These are phyloP conservation scores for Orbilia brochopaga DNA, from an alignment of 2,329 filamentous ascomycete species.

Conservation along the genomic window DNA sequence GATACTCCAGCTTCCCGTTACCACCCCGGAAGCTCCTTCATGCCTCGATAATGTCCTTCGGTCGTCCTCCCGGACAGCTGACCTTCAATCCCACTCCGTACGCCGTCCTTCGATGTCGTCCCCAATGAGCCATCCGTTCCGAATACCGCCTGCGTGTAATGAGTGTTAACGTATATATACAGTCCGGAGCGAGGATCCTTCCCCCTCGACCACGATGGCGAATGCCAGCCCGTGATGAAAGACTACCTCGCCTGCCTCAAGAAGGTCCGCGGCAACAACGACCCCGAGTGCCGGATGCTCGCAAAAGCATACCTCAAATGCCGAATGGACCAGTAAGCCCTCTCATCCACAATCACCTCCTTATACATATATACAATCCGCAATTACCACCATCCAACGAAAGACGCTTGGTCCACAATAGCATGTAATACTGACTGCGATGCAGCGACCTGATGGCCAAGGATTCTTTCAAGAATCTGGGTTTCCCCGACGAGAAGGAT, in stretches of 20 bases:
- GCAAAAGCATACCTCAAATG: conserved; percentile 89
- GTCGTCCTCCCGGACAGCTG: conserved; percentile 53
- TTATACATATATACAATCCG: no score
- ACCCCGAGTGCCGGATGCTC: conserved; percentile 79
- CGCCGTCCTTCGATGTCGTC: background rate
- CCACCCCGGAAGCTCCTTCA: conserved; percentile 10
- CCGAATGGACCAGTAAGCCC: conserved; percentile 86
- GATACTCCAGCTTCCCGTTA: background rate
- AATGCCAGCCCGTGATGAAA: conserved; percentile 89
- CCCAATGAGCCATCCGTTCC: conserved; percentile 28
- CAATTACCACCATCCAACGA: no score
- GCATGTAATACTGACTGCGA: background rate
- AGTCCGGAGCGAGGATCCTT: conserved; percentile 93
- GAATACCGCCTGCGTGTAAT: no score
- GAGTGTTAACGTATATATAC: conserved; percentile 55
- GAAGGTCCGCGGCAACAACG: conserved; percentile 80
- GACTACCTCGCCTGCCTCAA: conserved; percentile 87
- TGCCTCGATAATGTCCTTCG: conserved; percentile 52
- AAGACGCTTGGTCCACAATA: no score
- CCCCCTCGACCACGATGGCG: conserved; percentile 92
- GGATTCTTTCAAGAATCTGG: conserved; percentile 93
- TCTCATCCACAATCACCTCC: conserved; percentile 8
- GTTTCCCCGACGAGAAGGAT: conserved; percentile 66
- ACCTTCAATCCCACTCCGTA: conserved; percentile 55
- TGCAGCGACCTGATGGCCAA: conserved; percentile 89